These are phyloP conservation scores for Pseudofabraea citricarpa DNA, from an alignment of 2,329 filamentous ascomycete genomes.

Conservation along the genomic window DNA sequence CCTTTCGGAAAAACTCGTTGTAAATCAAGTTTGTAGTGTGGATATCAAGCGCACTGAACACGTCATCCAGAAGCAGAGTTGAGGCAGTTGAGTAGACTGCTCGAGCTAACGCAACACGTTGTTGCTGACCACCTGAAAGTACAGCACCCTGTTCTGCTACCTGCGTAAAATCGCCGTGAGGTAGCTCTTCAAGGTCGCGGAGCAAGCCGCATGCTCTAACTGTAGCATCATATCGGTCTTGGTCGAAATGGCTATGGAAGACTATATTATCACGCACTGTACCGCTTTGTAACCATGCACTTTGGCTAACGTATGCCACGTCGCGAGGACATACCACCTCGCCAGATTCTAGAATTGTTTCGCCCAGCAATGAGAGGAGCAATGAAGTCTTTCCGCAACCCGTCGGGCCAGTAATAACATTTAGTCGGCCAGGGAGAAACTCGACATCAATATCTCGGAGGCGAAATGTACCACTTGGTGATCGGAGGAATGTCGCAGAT, in stretches of 20 bases:
- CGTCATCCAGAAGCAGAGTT: slow-evolving; percentile 14
- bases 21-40: slow-evolving; percentile 11
- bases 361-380: slow-evolving; percentile 27
- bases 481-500: background rate
- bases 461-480: background rate
- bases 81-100: slow-evolving; percentile 13
- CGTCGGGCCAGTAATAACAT: slow-evolving; percentile 18
- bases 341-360: slow-evolving; percentile 23
- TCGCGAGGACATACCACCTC: slow-evolving; percentile 11
- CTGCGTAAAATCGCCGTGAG: slow-evolving; percentile 13
- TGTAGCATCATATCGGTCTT: slow-evolving; percentile 17
- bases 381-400: slow-evolving; percentile 29
- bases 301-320: slow-evolving; percentile 36
- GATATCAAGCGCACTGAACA: slow-evolving; percentile 16
- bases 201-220: slow-evolving; percentile 15
- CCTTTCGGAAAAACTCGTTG: slow-evolving; percentile 1
- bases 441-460: background rate
- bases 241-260: slow-evolving; percentile 20
- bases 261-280: slow-evolving; percentile 34
- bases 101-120: slow-evolving; percentile 33
- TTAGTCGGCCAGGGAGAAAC: background rate
- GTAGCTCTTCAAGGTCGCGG: slow-evolving; percentile 13
- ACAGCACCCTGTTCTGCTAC: slow-evolving; percentile 12
- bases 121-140: slow-evolving; percentile 7
- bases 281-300: slow-evolving; percentile 36